Evolutionary conservation across 108 stramenopile species (phyloP).

Genomic region (Nitzschia putrida): DNA sequence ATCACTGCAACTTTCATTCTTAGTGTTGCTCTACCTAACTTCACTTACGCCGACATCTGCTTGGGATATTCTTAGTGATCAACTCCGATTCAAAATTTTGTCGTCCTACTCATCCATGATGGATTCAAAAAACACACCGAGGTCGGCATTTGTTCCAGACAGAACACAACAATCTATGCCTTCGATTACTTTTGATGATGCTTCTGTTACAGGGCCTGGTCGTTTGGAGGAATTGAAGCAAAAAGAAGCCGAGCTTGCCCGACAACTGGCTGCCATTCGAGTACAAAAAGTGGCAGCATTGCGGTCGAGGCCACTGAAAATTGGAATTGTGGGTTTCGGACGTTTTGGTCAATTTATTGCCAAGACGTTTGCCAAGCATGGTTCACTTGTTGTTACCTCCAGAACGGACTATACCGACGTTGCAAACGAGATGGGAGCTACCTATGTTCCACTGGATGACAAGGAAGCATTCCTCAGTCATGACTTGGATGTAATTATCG

Average conservation of each 20-base stretch:
- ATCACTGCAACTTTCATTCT: neutral
- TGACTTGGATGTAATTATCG: conserved; percentile 77
- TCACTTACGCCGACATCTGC: neutral
- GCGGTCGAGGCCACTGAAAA: conserved; percentile 72
- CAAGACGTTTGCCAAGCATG: conserved; percentile 67
- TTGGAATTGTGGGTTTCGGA: conserved; percentile 93
- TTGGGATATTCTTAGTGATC: conserved; percentile 19
- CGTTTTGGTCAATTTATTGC: conserved; percentile 95
- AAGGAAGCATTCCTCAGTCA: conserved; percentile 60
- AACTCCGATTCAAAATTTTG: conserved; percentile 4
- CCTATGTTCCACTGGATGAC: conserved; percentile 63
- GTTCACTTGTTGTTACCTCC: conserved; percentile 59
- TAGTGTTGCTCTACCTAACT: neutral
- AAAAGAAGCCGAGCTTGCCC: conserved; percentile 57
- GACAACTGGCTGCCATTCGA: conserved; percentile 60
- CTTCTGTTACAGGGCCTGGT: conserved; percentile 23
- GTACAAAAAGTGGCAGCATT: conserved; percentile 63
- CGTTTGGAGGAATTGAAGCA: conserved; percentile 68
- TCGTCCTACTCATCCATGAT: conserved; percentile 10
- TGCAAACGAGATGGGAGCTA: conserved; percentile 77
- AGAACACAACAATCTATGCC: too few species aligned
- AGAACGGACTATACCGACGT: conserved; percentile 73
- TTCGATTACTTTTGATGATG: neutral
- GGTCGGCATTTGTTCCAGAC: neutral
- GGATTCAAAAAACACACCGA: neutral